Conservation (phyloP, 441 rosid genomes). For the Syzygium malaccense region DNA sequence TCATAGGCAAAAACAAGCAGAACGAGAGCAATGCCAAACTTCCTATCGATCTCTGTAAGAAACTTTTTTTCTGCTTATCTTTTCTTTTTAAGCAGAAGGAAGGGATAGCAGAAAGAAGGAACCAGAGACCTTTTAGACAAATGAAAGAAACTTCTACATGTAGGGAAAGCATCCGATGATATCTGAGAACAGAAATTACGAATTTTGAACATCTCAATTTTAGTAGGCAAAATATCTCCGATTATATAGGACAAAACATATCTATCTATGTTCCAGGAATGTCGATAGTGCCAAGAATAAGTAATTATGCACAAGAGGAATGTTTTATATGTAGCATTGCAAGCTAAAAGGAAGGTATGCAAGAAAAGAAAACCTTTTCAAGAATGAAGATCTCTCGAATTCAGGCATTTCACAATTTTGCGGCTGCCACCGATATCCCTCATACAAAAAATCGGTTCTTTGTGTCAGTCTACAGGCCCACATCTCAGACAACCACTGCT, state of each 20-base stretch:
- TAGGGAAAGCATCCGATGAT: background rate
- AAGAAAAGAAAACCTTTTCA: constrained; percentile 36
- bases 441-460: constrained; percentile 70
- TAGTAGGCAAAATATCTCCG: background rate
- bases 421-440: constrained; percentile 72
- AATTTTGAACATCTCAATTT: background rate
- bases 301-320: background rate
- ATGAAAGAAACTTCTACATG: background rate
- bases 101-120: background rate
- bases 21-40: background rate
- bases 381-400: constrained; percentile 54
- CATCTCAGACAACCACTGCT: constrained; percentile 84
- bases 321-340: background rate
- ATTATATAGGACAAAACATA: background rate
- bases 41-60: background rate
- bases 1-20: background rate
- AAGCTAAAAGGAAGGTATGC: background rate
- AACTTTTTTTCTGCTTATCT: background rate
- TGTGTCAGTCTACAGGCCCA: constrained; percentile 81
- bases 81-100: background rate
- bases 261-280: background rate
- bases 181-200: background rate
- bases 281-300: background rate
- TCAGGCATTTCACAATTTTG: constrained; percentile 56
- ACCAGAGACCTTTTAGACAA: background rate